Base-by-base conservation (phyloP, 148 eudicot genomes). In the Vaccinium corymbosum region DNA sequence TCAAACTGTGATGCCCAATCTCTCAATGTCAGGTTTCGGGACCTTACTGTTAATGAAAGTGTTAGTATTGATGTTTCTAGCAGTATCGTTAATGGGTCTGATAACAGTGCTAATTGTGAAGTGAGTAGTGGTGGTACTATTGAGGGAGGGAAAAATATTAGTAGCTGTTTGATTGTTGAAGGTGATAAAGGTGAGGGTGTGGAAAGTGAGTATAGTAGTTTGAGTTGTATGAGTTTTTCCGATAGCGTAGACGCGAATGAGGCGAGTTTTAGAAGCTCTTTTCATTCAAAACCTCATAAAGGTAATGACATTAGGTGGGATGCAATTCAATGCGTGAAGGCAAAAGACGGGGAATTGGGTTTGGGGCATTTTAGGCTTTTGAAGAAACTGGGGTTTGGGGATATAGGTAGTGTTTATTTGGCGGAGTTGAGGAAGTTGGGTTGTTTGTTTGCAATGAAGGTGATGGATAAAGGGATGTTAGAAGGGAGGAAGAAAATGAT, bases 341-440 rank as follows among this genome's bases (percentile, higher is more conserved):
- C 85, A 88, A 85, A 85, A 91, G 94, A 80, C 85, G 90, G 27
- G 98, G 97, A 75, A 89, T 81, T 97, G 59, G 95, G 95, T 0
- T 84, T 97, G 87, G 90, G 89, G 25, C 91, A 97, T 85, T 97
- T 97, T 42, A 94, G 91, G 87, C 90, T 97, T 53, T 78, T 97
- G 85, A 94, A 93, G 83, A 97, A 97, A 85, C 99, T 97, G 79
- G 99, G 99, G 55, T 94, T 92, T 83, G 99, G 99, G 75, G 99
- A 97, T 68, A 94, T 97, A 83, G 99, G 99, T n/a, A 93, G 97
- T 6, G 99, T 97, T 13, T 97, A 97, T 88, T 94, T 97, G 85
- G 95, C 99, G 35, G 98, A 97, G 81, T 89, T 97, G 74, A 86
- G 93, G 56, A 93, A 93, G 22, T 89, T 97, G n/a, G 90, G 88